phyloP scores from a whole-genome alignment of 176 grass and related monocot genomes.

The Oryza rufipogon region DNA sequence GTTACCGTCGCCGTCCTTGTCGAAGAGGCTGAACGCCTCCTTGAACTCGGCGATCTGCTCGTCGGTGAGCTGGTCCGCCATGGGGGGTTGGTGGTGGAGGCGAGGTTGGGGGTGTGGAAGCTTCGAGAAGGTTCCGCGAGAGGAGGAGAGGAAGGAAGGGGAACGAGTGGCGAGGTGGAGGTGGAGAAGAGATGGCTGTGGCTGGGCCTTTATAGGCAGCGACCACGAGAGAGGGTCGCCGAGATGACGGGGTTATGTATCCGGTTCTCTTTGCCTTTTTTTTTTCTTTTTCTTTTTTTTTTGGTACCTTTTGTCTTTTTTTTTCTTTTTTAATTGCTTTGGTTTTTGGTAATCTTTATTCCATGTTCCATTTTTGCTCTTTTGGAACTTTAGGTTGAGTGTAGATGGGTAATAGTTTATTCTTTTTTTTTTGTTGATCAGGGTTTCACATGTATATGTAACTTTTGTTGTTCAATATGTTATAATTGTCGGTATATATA shows the following conservation, averaged over 20 bases:
- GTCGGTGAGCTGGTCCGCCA: slow-evolving; percentile 89
- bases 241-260: slow-evolving; percentile 29
- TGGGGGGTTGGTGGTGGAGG: not conserved
- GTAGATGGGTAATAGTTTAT: not conserved
- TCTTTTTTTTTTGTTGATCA: not conserved
- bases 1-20: slow-evolving; percentile 94
- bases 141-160: not conserved
- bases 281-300: not conserved
- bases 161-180: not conserved
- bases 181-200: not conserved
- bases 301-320: not conserved
- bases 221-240: not conserved
- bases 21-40: slow-evolving; percentile 98
- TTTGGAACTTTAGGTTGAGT: not conserved
- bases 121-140: slow-evolving; percentile 19
- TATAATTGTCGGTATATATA: too few species aligned
- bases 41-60: slow-evolving; percentile 96
- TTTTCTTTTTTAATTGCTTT: not conserved
- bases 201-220: slow-evolving; percentile 38
- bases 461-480: too few species aligned
- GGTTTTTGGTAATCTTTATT: not conserved
- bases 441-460: not conserved
- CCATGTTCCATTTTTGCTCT: not conserved
- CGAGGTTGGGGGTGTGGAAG: not conserved
- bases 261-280: not conserved